phyloP scores from a whole-genome alignment of 1,284 basidiomycete genomes.

The Ustilago trichophora region DNA sequence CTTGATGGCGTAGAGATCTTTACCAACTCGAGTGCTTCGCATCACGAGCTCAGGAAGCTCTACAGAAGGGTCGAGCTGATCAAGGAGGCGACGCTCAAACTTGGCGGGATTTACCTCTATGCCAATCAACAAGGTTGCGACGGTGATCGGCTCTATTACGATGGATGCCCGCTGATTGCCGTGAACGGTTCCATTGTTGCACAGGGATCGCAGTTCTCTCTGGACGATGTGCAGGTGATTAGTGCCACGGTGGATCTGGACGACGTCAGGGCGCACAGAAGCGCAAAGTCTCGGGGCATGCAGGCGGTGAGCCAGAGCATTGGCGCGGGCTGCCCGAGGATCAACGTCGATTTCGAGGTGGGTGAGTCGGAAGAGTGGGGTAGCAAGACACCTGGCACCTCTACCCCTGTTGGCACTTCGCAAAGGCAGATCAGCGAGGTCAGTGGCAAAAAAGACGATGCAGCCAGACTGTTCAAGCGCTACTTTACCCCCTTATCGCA shows the following conservation, averaged over 20 bases:
- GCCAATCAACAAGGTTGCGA: conserved; percentile 99
- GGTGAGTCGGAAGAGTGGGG: conserved; percentile 67
- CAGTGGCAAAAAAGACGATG: conserved; percentile 2
- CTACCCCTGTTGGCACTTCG: conserved; percentile 9
- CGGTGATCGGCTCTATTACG: conserved; percentile 96
- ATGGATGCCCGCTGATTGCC: conserved; percentile 94
- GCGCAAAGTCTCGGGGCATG: conserved; percentile 79
- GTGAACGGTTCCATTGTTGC: conserved; percentile 91
- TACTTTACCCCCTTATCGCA: conserved; percentile 39
- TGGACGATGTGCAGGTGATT: conserved; percentile 94
- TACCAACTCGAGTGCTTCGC: conserved; percentile 95
- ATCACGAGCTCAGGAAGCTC: conserved; percentile 95
- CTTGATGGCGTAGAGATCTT: conserved; percentile 98
- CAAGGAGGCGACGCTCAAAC: conserved; percentile 95
- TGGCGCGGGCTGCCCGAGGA: conserved; percentile 72
- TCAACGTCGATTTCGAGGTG: conserved; percentile 69
- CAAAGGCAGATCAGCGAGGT: background rate
- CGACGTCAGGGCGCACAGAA: conserved; percentile 87
- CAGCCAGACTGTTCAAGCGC: conserved; percentile 17
- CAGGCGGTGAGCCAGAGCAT: conserved; percentile 75
- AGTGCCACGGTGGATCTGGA: conserved; percentile 94
- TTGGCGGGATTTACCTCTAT: conserved; percentile 95
- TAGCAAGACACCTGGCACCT: conserved; percentile 29
- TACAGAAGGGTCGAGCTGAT: conserved; percentile 91
- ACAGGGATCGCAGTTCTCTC: conserved; percentile 94